phyloP scores from a whole-genome alignment of 306 rosid genomes.

The Cucumis hystrix region DNA sequence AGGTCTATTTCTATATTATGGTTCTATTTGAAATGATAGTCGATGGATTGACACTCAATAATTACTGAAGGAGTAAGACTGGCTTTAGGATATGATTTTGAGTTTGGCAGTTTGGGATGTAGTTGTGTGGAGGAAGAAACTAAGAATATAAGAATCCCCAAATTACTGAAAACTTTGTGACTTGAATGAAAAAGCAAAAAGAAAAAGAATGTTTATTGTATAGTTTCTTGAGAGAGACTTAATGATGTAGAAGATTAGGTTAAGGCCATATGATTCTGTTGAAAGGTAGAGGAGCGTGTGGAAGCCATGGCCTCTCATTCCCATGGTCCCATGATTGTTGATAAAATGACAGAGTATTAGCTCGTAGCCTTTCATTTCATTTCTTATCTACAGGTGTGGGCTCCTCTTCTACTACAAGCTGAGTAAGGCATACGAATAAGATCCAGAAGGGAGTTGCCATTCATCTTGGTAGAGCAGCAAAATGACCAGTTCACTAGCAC shows the following conservation, averaged over 20 bases:
- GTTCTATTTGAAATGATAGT: neutral
- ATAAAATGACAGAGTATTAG: no score
- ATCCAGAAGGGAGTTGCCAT: no score
- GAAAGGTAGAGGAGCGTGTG: neutral
- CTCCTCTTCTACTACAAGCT: no score
- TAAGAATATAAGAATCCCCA: neutral
- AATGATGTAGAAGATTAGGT: neutral
- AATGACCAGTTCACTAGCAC: slow-evolving; percentile 22
- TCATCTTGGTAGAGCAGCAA: neutral
- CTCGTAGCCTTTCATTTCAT: neutral
- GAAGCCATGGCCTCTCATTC: neutral
- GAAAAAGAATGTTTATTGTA: neutral
- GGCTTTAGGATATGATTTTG: neutral
- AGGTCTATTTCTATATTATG: neutral
- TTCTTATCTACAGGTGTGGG: no score
- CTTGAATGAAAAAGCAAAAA: neutral
- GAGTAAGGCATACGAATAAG: no score
- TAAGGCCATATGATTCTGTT: neutral
- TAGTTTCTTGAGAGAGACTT: neutral
- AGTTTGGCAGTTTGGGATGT: neutral
- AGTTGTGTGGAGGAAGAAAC: neutral
- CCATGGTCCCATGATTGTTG: neutral
- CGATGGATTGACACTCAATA: neutral
- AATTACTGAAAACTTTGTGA: neutral
- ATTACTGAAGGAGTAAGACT: neutral